These are phyloP conservation scores for Rhodotorula sp. DNA, from an alignment of 1,284 basidiomycete species.

Conservation along the genomic window DNA sequence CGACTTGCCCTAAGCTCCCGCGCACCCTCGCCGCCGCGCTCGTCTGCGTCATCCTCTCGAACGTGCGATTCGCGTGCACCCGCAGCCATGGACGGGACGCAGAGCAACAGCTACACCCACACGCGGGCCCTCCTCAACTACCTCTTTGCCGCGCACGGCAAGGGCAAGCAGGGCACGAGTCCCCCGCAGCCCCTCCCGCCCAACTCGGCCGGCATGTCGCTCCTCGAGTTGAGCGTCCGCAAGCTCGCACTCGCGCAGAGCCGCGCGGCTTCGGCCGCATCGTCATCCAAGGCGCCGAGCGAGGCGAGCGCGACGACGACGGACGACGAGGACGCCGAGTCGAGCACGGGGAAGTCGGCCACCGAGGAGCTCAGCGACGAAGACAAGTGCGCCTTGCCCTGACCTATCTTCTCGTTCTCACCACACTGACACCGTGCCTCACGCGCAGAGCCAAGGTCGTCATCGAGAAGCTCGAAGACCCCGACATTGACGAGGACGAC, in stretches of 20 bases:
- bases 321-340: conserved; percentile 28
- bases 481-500: conserved; percentile 44
- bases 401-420: too few species aligned
- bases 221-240: conserved; percentile 34
- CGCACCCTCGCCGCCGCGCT: background rate
- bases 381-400: conserved; percentile 26
- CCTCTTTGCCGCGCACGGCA: conserved; percentile 30
- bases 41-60: background rate
- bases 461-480: conserved; percentile 37
- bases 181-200: conserved; percentile 20
- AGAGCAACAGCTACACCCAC: conserved; percentile 14
- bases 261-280: conserved; percentile 19
- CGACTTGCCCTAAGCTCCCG: background rate
- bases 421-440: background rate
- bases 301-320: conserved; percentile 28
- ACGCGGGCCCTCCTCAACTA: conserved; percentile 33
- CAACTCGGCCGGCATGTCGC: conserved; percentile 15
- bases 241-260: conserved; percentile 39
- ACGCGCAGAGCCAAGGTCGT: conserved; percentile 31
- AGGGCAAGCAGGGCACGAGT: conserved; percentile 10
- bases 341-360: background rate
- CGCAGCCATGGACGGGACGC: background rate
- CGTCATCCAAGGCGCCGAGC: conserved; percentile 26
- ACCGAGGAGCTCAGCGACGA: conserved; percentile 23
- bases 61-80: background rate